phyloP scores from a whole-genome alignment of 352 stramenopile species.

The Globisporangium recalcitrans region DNA sequence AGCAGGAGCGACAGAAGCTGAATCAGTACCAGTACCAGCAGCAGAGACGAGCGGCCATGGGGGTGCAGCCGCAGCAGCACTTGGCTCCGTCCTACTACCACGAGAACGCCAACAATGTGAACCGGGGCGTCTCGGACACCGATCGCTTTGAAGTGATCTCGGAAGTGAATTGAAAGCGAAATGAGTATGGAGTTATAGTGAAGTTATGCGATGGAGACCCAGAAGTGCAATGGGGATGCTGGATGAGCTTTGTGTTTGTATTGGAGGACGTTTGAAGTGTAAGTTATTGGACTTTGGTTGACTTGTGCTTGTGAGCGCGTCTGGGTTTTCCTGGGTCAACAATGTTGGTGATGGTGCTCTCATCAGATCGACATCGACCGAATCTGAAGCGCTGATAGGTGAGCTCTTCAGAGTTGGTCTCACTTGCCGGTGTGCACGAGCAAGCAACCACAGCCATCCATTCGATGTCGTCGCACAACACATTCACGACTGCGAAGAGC shows the following conservation, averaged over 20 bases:
- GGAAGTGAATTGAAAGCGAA: slow-evolving; percentile 4
- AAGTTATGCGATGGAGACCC: too few species aligned
- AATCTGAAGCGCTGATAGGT: background rate
- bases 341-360: too few species aligned
- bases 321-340: too few species aligned
- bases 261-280: background rate
- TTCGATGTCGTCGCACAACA: background rate
- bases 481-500: too few species aligned
- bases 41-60: background rate
- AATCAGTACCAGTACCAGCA: background rate
- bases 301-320: background rate
- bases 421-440: background rate
- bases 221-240: background rate
- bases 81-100: background rate
- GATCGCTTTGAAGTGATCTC: slow-evolving; percentile 26
- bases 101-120: background rate
- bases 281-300: background rate
- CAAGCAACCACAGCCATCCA: background rate
- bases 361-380: too few species aligned
- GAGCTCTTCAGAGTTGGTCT: background rate
- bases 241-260: background rate
- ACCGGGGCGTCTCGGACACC: background rate
- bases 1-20: slow-evolving; percentile 14
- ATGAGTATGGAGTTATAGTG: too few species aligned
- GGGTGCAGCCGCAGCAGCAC: background rate